Conservation (phyloP, 768 basidiomycete species). For the Terana coerulea region DNA sequence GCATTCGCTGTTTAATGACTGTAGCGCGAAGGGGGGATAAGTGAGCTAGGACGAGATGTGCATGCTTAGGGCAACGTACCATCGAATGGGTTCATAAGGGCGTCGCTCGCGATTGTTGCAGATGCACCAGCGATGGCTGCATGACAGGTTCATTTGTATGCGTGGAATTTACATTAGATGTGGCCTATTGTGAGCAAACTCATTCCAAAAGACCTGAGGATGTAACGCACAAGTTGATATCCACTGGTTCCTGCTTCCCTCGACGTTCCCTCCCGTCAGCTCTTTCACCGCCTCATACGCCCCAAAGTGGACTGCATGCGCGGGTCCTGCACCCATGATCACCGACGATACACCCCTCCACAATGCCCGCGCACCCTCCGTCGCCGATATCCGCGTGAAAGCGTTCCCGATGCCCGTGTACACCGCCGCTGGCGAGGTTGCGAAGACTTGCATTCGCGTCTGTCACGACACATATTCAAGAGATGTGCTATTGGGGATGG, state of each 20-base stretch:
- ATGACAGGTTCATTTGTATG: neutral
- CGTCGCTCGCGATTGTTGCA: slow-evolving; percentile 93
- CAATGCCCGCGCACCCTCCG: slow-evolving; percentile 85
- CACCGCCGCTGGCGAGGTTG: slow-evolving; percentile 77
- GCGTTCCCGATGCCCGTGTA: slow-evolving; percentile 91
- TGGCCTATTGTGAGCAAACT: neutral
- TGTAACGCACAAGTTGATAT: slow-evolving; percentile 75
- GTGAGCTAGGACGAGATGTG: slow-evolving; percentile 12
- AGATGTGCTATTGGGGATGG: neutral
- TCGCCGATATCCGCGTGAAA: slow-evolving; percentile 87
- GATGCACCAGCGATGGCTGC: slow-evolving; percentile 89
- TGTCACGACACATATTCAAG: slow-evolving; percentile 31
- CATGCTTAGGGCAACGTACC: slow-evolving; percentile 48
- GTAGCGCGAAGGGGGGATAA: slow-evolving; percentile 14
- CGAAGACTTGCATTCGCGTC: slow-evolving; percentile 99
- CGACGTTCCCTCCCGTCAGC: slow-evolving; percentile 79
- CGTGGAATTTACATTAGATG: neutral
- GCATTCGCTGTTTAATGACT: slow-evolving; percentile 99
- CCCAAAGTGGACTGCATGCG: slow-evolving; percentile 97
- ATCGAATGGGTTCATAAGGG: slow-evolving; percentile 99
- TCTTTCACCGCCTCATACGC: slow-evolving; percentile 95
- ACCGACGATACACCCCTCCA: slow-evolving; percentile 98
- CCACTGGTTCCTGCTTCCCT: slow-evolving; percentile 68
- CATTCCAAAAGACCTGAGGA: slow-evolving; percentile 8
- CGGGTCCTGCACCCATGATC: slow-evolving; percentile 94